Evolutionary conservation across 495 filamentous ascomycete genomes (phyloP).

Genomic region (Letharia columbiana): DNA sequence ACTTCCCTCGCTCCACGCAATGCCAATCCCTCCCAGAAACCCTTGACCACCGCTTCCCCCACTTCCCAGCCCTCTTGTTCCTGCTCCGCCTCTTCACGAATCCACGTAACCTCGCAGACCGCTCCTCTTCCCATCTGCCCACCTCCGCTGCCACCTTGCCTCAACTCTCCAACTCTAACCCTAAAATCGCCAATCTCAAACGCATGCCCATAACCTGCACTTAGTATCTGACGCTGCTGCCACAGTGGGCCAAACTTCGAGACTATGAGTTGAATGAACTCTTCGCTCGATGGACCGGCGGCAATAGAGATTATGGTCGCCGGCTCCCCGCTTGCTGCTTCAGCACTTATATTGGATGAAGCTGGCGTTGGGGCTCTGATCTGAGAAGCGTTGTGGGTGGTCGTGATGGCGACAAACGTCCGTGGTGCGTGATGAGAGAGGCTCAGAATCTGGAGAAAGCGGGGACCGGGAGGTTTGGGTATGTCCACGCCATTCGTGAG

Average conservation of each 20-base stretch:
- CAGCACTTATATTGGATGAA: slow-evolving; percentile 7
- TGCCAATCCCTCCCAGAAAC: slow-evolving; percentile 21
- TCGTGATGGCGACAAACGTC: slow-evolving; percentile 14
- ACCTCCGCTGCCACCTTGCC: slow-evolving; percentile 14
- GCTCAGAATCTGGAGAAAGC: slow-evolving; percentile 21
- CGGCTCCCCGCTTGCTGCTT: slow-evolving; percentile 1
- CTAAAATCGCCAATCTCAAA: slow-evolving; percentile 21
- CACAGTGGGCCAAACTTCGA: slow-evolving; percentile 26
- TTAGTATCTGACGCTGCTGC: slow-evolving; percentile 19
- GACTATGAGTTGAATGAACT: slow-evolving; percentile 19
- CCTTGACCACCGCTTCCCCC: slow-evolving; percentile 15
- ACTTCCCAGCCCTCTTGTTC: slow-evolving; percentile 13
- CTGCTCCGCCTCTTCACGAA: slow-evolving; percentile 9
- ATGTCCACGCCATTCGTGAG: slow-evolving; percentile 3
- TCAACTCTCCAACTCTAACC: slow-evolving; percentile 24
- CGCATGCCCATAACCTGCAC: slow-evolving; percentile 10
- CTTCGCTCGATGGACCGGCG: slow-evolving; percentile 15
- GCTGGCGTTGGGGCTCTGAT: slow-evolving; percentile 8
- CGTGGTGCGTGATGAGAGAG: slow-evolving; percentile 19
- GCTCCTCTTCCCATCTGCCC: slow-evolving; percentile 21
- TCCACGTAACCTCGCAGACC: slow-evolving; percentile 21
- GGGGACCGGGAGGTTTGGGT: slow-evolving; percentile 5
- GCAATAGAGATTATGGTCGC: slow-evolving; percentile 17
- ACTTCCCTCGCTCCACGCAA: slow-evolving; percentile 16
- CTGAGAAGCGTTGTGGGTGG: not conserved